phyloP scores from a whole-genome alignment of 306 rosid species.

The Prunus davidiana region DNA sequence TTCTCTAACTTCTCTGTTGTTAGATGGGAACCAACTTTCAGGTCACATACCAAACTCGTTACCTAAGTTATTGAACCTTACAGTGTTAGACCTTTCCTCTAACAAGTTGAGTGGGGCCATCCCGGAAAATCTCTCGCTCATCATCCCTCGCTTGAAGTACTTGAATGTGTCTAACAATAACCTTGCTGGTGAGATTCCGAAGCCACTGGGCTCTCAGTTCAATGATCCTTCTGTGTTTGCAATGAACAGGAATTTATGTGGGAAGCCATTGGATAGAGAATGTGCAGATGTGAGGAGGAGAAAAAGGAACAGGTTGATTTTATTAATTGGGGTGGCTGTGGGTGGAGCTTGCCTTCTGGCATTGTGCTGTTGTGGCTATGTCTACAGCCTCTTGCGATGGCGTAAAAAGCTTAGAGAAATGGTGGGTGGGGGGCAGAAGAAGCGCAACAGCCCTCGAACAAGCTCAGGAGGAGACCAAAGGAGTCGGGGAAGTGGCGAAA shows the following conservation, averaged over 20 bases:
- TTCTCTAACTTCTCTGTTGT: slow-evolving; percentile 43
- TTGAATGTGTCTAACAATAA: slow-evolving; percentile 59
- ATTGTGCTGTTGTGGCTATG: slow-evolving; percentile 63
- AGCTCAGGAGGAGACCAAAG: slow-evolving; percentile 51
- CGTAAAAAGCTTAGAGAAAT: slow-evolving; percentile 66
- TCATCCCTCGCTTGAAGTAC: slow-evolving; percentile 43
- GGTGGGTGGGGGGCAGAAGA: slow-evolving; percentile 64
- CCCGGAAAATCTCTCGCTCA: slow-evolving; percentile 36
- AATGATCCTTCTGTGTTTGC: slow-evolving; percentile 47
- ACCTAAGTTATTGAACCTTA: slow-evolving; percentile 48
- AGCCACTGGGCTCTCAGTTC: slow-evolving; percentile 44
- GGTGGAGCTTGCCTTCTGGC: slow-evolving; percentile 57
- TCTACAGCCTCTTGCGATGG: slow-evolving; percentile 77
- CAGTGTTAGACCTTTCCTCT: slow-evolving; percentile 54
- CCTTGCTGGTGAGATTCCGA: slow-evolving; percentile 70
- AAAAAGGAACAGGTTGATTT: slow-evolving; percentile 53
- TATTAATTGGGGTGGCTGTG: slow-evolving; percentile 45
- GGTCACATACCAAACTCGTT: slow-evolving; percentile 62
- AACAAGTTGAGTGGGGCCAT: slow-evolving; percentile 57
- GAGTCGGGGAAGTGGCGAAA: slow-evolving; percentile 64
- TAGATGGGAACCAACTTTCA: slow-evolving; percentile 55
- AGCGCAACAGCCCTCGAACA: slow-evolving; percentile 62
- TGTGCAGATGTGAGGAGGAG: slow-evolving; percentile 48
- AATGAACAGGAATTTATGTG: slow-evolving; percentile 52
- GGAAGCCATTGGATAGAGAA: slow-evolving; percentile 58